These are phyloP conservation scores for Neofusicoccum umdonicola DNA, from an alignment of 2,329 filamentous ascomycete species.

Conservation along the genomic window DNA sequence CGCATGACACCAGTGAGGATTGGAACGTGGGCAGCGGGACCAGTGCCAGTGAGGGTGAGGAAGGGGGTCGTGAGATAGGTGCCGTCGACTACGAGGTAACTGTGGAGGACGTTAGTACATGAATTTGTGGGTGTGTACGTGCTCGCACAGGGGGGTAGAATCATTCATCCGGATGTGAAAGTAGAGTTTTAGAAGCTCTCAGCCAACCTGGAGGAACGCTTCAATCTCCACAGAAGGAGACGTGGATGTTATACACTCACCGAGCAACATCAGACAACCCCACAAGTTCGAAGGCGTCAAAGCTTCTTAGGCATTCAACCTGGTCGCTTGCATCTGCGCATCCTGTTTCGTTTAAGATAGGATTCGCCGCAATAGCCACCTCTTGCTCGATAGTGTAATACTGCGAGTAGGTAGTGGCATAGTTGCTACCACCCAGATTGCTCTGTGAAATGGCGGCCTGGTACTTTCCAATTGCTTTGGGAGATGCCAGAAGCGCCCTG, in stretches of 20 bases:
- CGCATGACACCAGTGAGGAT: constrained; percentile 31
- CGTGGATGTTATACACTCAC: neutral
- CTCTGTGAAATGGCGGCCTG: constrained; percentile 44
- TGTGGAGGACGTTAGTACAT: constrained; percentile 1
- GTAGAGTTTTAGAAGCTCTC: too few species aligned
- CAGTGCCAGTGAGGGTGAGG: constrained; percentile 23
- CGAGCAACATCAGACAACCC: constrained; percentile 2
- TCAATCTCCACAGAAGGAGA: too few species aligned
- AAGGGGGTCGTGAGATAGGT: constrained; percentile 27
- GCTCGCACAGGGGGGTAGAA: too few species aligned
- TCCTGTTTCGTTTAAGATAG: constrained; percentile 27
- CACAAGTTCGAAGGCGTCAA: constrained; percentile 26
- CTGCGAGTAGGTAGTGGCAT: constrained; percentile 25
- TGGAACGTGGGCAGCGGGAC: constrained; percentile 22
- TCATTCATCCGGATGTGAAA: too few species aligned
- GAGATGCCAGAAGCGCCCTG: constrained; percentile 50
- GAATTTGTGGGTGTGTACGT: too few species aligned
- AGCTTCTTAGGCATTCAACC: constrained; percentile 26
- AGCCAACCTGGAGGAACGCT: too few species aligned
- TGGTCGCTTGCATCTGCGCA: constrained; percentile 23
- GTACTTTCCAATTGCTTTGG: constrained; percentile 49
- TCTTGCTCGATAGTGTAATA: constrained; percentile 29
- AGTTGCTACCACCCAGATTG: constrained; percentile 25
- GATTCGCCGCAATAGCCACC: constrained; percentile 21
- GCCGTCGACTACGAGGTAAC: constrained; percentile 34